Evolutionary conservation across 2,329 filamentous ascomycete genomes (phyloP).

Genomic region (Aspergillus niger): DNA sequence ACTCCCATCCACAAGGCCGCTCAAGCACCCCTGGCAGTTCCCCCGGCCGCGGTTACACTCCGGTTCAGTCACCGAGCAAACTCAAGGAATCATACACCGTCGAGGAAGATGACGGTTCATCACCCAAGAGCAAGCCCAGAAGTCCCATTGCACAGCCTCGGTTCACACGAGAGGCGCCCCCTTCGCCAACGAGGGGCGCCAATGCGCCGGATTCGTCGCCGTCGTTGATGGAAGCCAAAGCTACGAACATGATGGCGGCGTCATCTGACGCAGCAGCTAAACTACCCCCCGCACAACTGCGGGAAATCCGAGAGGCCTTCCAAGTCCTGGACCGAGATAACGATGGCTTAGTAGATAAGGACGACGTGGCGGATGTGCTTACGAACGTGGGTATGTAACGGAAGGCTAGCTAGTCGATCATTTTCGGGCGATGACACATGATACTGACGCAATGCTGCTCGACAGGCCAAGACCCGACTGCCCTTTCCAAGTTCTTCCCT

Average conservation of each 20-base stretch:
- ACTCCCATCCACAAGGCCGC: slow-evolving; percentile 59
- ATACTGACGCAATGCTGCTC: slow-evolving; percentile 5
- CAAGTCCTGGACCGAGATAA: slow-evolving; percentile 89
- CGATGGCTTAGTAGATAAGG: slow-evolving; percentile 76
- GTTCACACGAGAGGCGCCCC: slow-evolving; percentile 40
- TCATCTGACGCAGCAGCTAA: slow-evolving; percentile 43
- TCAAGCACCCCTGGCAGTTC: slow-evolving; percentile 53
- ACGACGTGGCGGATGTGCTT: slow-evolving; percentile 86
- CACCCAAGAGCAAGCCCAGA: slow-evolving; percentile 20
- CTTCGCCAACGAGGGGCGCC: slow-evolving; percentile 43
- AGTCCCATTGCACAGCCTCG: slow-evolving; percentile 38
- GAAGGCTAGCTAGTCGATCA: not conserved
- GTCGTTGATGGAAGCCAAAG: slow-evolving; percentile 30
- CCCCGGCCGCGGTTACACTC: slow-evolving; percentile 44
- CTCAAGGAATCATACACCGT: slow-evolving; percentile 50
- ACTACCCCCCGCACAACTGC: slow-evolving; percentile 77
- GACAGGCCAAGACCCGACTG: slow-evolving; percentile 73
- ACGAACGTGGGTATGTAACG: slow-evolving; percentile 69
- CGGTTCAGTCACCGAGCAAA: slow-evolving; percentile 50
- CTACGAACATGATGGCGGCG: slow-evolving; percentile 24
- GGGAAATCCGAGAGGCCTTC: slow-evolving; percentile 88
- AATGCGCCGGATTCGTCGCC: slow-evolving; percentile 31
- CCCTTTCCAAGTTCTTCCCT: slow-evolving; percentile 82
- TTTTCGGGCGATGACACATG: not conserved
- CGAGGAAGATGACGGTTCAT: slow-evolving; percentile 42